These are phyloP conservation scores for Paratinospora sagittata DNA, from an alignment of 164 flowering plant genomes.

Conservation along the genomic window DNA sequence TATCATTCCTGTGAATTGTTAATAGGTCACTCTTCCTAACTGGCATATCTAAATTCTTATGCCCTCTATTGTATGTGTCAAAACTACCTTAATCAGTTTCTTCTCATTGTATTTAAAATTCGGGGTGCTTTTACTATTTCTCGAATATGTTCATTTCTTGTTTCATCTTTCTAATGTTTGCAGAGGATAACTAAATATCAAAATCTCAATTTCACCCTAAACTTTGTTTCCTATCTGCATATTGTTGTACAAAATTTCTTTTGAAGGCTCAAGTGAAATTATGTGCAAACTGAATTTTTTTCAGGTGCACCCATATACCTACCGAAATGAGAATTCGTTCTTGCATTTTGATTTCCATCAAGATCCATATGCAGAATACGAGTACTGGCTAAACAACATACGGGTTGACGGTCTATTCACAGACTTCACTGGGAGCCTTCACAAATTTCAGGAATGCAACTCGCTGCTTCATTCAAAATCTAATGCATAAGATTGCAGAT, in stretches of 20 bases:
- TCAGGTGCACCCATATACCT: conserved; percentile 98
- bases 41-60: too few relatives aligned
- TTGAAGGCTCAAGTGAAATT: background rate
- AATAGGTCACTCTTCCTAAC: too few relatives aligned
- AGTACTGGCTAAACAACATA: conserved; percentile 73
- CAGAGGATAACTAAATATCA: too few relatives aligned
- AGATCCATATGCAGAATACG: conserved; percentile 77
- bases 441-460: conserved; percentile 61
- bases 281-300: conserved; percentile 11
- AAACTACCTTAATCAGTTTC: too few relatives aligned
- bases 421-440: conserved; percentile 91
- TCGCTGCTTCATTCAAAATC: conserved; percentile 24
- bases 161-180: too few relatives aligned
- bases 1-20: too few relatives aligned
- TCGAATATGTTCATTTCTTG: too few relatives aligned
- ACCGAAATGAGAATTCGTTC: conserved; percentile 60
- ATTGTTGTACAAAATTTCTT: background rate
- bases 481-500: conserved; percentile 47
- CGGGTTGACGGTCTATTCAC: conserved; percentile 94
- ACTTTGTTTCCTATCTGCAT: too few relatives aligned
- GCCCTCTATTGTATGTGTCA: too few relatives aligned
- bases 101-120: too few relatives aligned
- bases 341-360: conserved; percentile 66
- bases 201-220: too few relatives aligned
- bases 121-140: too few relatives aligned